These are phyloP conservation scores for Artemisia tridentata DNA, from an alignment of 129 eudicot species.

Conservation along the genomic window DNA sequence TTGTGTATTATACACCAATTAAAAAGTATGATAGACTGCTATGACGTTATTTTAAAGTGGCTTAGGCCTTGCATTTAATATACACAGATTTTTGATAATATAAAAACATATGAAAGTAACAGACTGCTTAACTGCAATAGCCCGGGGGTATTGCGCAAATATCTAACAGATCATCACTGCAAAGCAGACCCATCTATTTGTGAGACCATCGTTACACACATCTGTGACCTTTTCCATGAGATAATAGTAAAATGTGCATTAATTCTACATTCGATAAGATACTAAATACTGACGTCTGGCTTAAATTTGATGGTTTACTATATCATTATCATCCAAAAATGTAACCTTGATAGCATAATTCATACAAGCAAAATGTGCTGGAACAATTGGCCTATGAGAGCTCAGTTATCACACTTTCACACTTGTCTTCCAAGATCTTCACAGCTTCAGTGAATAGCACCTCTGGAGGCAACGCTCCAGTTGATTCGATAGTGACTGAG, in stretches of 20 bases:
- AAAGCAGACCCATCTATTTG: not conserved
- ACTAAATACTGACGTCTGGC: not conserved
- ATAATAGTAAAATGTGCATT: not conserved
- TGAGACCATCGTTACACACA: not conserved
- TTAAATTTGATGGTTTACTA: not conserved
- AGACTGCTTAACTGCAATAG: not conserved
- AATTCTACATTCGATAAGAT: conserved; percentile 5
- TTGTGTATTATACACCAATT: not conserved
- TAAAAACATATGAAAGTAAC: not conserved
- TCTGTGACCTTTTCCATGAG: not conserved
- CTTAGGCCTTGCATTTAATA: too few relatives aligned
- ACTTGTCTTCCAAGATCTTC: conserved; percentile 84
- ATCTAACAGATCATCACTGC: not conserved
- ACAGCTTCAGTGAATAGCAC: conserved; percentile 84
- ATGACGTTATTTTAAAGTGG: too few relatives aligned
- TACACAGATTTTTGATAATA: too few relatives aligned
- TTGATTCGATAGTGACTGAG: conserved; percentile 78
- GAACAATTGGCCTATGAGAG: conserved; percentile 50
- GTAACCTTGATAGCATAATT: conserved; percentile 1
- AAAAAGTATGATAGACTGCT: not conserved
- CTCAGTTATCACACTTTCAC: conserved; percentile 76
- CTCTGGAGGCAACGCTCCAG: conserved; percentile 90
- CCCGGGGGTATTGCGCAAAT: not conserved
- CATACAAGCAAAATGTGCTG: not conserved
- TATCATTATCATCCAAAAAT: conserved; percentile 13